Evolutionary conservation across 495 filamentous ascomycete species (phyloP), one percentile per base, ranked within the genome.

Genomic region (Penicillium lividum): DNA sequence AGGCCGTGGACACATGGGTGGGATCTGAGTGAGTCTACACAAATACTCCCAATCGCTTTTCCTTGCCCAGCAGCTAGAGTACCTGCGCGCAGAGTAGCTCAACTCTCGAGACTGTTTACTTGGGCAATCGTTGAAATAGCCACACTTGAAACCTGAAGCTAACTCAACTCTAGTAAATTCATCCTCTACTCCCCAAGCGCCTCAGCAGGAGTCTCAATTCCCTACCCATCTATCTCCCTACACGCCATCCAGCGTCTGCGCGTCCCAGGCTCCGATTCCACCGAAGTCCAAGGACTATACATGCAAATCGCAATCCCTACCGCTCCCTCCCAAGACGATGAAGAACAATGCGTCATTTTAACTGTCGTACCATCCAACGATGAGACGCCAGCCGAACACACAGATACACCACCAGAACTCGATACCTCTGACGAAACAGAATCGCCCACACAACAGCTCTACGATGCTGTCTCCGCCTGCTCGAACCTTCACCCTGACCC

Each of bases 401-500:
- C 38, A 40, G 38, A 40, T 40, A 40, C 38, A 40, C 38, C 38
- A 5, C 13, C 38, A 40, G 38, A 40, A 15, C 38, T 40, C 15
- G 38, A 40, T 40, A 40, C 38, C 38, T 40, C 38, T 68, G 27
- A 61, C 63, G 28, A 73, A 77, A 50, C 67, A 18, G 71, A 77
- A 38, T 70, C 76, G 4, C 73, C 76, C 7, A 79, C 74, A 13
- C 76, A 85, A 40, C 64, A 68, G 6, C 82, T 97, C 10, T 98
- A 88, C 77, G 78, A 82, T 4, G 92, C 92, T 4, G 82, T 98
- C 15, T 89, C 91, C 1, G 84, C 86, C 0, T 97, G 94, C 74
- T 89, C 92, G 13, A 89, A 97, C 65, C 73, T 98, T 16, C 90
- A 98, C 69, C 94, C 94, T 0, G 93, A 97, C 64, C 85, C 90